Conservation (phyloP, 164 flowering plant genomes). For the Brasenia schreberi region DNA sequence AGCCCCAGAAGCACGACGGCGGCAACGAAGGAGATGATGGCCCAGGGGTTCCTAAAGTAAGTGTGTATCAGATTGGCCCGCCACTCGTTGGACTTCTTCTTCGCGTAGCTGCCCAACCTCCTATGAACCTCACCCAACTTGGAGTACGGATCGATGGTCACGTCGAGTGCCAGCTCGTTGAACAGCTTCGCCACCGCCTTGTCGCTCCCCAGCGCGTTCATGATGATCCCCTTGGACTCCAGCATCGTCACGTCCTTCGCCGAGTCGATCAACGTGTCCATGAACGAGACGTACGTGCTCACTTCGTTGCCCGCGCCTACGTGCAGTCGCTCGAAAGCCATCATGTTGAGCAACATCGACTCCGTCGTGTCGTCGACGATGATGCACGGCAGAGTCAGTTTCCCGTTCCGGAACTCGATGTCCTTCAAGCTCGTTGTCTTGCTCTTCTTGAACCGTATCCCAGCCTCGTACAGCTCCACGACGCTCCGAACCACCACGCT, state of each 20-base stretch:
- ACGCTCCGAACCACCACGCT: conserved; percentile 4
- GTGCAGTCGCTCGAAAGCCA: conserved; percentile 43
- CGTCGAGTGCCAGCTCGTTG: conserved; percentile 32
- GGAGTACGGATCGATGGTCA: conserved; percentile 28
- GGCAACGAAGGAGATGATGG: conserved; percentile 33
- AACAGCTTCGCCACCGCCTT: conserved; percentile 44
- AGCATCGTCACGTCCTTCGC: conserved; percentile 31
- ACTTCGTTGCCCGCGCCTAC: conserved; percentile 42
- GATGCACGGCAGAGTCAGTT: conserved; percentile 30
- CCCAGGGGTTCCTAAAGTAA: conserved; percentile 53
- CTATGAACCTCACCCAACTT: conserved; percentile 21
- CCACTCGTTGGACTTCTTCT: conserved; percentile 31
- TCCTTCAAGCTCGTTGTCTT: conserved; percentile 24
- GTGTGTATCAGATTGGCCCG: conserved; percentile 38
- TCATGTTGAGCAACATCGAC: conserved; percentile 35
- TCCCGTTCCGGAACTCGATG: conserved; percentile 27
- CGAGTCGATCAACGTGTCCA: conserved; percentile 45
- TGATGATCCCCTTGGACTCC: conserved; percentile 26
- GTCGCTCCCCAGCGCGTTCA: conserved; percentile 42
- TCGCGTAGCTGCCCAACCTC: conserved; percentile 26
- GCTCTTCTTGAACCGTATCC: conserved; percentile 32
- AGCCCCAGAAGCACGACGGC: conserved; percentile 33
- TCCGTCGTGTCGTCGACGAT: conserved; percentile 39
- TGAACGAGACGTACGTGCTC: conserved; percentile 38
- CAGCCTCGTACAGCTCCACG: conserved; percentile 39